Evolutionary conservation across 2,329 filamentous ascomycete species (phyloP).

Genomic region (Penicillium sp.): DNA sequence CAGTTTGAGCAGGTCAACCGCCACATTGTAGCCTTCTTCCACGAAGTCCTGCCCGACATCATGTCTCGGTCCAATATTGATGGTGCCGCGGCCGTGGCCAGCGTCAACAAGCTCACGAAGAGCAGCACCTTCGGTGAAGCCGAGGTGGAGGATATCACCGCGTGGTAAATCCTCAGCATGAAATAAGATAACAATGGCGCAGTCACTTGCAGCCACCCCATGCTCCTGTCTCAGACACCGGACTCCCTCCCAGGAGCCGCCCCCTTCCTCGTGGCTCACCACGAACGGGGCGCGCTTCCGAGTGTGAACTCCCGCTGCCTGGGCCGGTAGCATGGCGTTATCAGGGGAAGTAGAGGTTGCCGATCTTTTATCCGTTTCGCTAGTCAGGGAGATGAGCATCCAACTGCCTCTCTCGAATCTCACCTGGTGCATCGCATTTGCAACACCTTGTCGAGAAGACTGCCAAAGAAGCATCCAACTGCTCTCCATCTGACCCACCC

Average conservation of each 20-base stretch:
- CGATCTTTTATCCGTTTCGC: conserved; percentile 44
- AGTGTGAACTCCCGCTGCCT: conserved; percentile 6
- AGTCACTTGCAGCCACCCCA: conserved; percentile 35
- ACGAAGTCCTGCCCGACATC: conserved; percentile 82
- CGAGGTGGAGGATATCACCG: conserved; percentile 94
- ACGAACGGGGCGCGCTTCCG: conserved; percentile 1
- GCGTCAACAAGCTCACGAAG: conserved; percentile 72
- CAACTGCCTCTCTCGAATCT: conserved; percentile 49
- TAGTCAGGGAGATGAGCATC: conserved; percentile 50
- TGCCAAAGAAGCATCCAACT: conserved; percentile 53
- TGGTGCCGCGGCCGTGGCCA: conserved; percentile 57
- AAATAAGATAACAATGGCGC: conserved; percentile 33
- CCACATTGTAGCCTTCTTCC: conserved; percentile 83
- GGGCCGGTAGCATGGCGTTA: conserved; percentile 27
- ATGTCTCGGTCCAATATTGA: conserved; percentile 69
- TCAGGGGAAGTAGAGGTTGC: conserved; percentile 43
- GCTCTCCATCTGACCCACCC: conserved; percentile 48
- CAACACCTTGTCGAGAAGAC: conserved; percentile 38
- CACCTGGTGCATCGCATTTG: conserved; percentile 23
- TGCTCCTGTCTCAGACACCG: conserved; percentile 24
- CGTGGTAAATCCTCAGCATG: conserved; percentile 67
- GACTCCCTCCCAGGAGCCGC: conserved; percentile 17
- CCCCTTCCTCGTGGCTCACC: background rate
- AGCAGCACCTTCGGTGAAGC: conserved; percentile 93
- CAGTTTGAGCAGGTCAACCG: conserved; percentile 97